A percentile compares a stretch with the other conserved stretches of the same genome.
phyloP scores from a whole-genome alignment of 495 filamentous ascomycete genomes.

The Elaphomyces granulatus region DNA sequence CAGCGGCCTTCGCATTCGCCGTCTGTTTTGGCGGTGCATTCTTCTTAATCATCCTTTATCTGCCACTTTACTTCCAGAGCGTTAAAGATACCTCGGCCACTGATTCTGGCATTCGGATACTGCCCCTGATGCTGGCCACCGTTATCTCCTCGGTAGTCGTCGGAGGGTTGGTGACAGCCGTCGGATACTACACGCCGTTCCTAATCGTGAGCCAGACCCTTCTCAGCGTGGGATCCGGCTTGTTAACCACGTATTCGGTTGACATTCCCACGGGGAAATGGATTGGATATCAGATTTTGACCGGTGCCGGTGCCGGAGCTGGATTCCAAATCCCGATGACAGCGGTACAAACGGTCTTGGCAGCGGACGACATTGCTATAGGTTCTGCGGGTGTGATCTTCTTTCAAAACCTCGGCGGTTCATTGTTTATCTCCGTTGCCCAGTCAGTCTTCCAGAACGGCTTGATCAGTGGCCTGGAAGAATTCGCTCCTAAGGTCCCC shows the following conservation, averaged over 20 bases:
- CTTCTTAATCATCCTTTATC: slow-evolving; percentile 36
- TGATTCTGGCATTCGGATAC: slow-evolving; percentile 37
- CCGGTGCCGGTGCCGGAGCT: slow-evolving; percentile 21
- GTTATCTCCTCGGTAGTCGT: slow-evolving; percentile 19
- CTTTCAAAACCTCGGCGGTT: slow-evolving; percentile 53
- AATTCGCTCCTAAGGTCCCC: slow-evolving; percentile 29
- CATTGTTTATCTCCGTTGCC: slow-evolving; percentile 49
- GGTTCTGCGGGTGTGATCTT: slow-evolving; percentile 51
- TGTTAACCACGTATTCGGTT: slow-evolving; percentile 44
- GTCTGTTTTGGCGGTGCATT: slow-evolving; percentile 41
- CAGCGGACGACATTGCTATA: slow-evolving; percentile 36
- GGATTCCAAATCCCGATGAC: slow-evolving; percentile 32
- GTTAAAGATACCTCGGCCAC: slow-evolving; percentile 48
- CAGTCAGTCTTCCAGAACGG: slow-evolving; percentile 49
- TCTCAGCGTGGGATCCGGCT: slow-evolving; percentile 44
- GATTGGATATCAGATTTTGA: slow-evolving; percentile 26
- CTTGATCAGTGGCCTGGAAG: slow-evolving; percentile 32
- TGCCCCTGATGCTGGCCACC: slow-evolving; percentile 23
- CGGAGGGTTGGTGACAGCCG: slow-evolving; percentile 39
- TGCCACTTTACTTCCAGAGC: slow-evolving; percentile 36
- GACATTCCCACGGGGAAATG: slow-evolving; percentile 38
- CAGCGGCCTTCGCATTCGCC: slow-evolving; percentile 36
- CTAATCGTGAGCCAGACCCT: slow-evolving; percentile 38
- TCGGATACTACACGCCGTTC: slow-evolving; percentile 56
- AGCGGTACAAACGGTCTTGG: slow-evolving; percentile 18